Percentiles rank a stretch among this genome's conserved stretches.
Evolutionary conservation across 2,329 filamentous ascomycete genomes (phyloP).

Genomic region (Thermothelomyces thermophilus): DNA sequence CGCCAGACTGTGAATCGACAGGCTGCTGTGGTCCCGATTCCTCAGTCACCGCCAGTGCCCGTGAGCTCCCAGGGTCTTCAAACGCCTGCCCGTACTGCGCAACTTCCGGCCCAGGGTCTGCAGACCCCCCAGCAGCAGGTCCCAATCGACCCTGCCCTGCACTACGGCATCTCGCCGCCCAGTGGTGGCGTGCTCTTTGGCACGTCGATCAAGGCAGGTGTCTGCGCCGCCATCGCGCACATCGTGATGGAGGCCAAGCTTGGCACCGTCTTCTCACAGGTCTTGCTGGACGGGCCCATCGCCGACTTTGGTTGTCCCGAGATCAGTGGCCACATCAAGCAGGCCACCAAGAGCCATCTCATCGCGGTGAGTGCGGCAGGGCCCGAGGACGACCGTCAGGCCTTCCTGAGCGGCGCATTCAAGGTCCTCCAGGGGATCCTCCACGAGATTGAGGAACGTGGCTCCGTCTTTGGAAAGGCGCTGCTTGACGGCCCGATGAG

Average conservation of each 20-base stretch:
- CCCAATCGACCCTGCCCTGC: conserved; percentile 4
- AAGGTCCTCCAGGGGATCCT: conserved; percentile 5
- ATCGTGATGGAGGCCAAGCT: conserved; percentile 1
- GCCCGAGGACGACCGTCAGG: not conserved
- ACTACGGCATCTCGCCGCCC: conserved; percentile 10
- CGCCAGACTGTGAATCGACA: conserved; percentile 7
- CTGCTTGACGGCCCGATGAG: conserved; percentile 2
- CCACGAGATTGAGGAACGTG: conserved; percentile 2
- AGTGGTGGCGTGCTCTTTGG: not conserved
- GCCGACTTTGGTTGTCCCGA: not conserved
- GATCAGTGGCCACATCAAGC: not conserved
- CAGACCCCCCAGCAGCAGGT: conserved; percentile 4
- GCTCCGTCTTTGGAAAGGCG: conserved; percentile 6
- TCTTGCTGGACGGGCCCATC: conserved; percentile 5
- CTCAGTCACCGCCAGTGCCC: not conserved
- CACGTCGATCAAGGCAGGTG: conserved; percentile 9
- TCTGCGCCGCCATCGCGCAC: not conserved
- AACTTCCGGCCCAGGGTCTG: not conserved
- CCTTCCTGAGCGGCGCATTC: conserved; percentile 9
- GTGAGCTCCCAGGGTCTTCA: not conserved
- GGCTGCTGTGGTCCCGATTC: not conserved
- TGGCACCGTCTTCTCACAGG: conserved; percentile 4
- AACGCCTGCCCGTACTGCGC: not conserved
- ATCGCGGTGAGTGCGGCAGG: not conserved
- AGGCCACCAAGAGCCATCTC: not conserved